Evolutionary conservation across 177 flowering plant species (phyloP).

Genomic region (Vitis hybrid): DNA sequence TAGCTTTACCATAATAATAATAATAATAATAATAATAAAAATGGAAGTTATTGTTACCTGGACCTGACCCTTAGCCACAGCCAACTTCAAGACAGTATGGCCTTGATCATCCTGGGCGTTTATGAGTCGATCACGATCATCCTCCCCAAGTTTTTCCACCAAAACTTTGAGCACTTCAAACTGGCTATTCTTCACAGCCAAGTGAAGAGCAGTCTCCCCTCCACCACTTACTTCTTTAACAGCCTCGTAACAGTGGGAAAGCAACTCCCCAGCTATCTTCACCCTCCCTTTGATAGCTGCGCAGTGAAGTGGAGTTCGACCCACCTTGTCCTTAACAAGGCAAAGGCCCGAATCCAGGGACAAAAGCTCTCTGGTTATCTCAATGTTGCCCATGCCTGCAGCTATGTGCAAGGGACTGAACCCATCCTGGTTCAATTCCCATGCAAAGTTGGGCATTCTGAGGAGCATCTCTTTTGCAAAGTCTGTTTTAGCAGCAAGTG

Average conservation of each 20-base stretch:
- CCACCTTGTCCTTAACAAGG: neutral
- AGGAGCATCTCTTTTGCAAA: neutral
- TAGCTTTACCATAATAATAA: too few relatives aligned
- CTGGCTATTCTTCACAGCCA: slow-evolving; percentile 6
- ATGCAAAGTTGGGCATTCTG: neutral
- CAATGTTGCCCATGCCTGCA: neutral
- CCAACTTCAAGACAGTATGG: neutral
- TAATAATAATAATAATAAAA: too few relatives aligned
- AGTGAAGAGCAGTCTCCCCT: slow-evolving; percentile 9
- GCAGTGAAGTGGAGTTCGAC: slow-evolving; percentile 5
- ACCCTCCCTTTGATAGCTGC: slow-evolving; percentile 4
- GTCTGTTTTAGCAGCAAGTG: neutral
- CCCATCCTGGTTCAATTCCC: neutral
- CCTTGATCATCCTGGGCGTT: neutral
- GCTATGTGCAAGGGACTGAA: neutral
- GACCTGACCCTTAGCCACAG: too few relatives aligned
- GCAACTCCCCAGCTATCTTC: neutral
- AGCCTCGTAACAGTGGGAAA: neutral
- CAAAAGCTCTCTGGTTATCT: neutral
- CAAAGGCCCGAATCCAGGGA: neutral
- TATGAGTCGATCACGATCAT: neutral
- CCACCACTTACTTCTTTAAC: neutral
- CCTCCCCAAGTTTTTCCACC: neutral
- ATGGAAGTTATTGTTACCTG: too few relatives aligned
- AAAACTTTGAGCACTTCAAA: neutral